Percentiles rank a stretch among this genome's conserved stretches.
phyloP scores from a whole-genome alignment of 2,329 filamentous ascomycete species.

The Aspergillus oerlinghausenensis region DNA sequence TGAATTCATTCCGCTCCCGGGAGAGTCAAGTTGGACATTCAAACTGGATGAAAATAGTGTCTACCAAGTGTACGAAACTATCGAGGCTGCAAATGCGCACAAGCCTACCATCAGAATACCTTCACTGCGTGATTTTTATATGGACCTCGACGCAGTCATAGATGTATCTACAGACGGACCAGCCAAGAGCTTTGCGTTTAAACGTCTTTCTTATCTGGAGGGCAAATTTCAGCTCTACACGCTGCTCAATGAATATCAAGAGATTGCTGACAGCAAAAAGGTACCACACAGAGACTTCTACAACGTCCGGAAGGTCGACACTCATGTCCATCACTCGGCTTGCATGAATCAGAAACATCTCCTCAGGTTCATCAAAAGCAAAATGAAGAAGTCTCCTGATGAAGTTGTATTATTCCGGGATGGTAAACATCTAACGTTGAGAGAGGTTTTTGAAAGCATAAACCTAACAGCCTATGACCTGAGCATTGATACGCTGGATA shows the following conservation, averaged over 20 bases:
- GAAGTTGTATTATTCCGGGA: slow-evolving; percentile 91
- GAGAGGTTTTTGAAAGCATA: slow-evolving; percentile 94
- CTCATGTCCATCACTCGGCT: slow-evolving; percentile 96
- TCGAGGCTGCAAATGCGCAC: slow-evolving; percentile 56
- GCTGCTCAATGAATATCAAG: slow-evolving; percentile 93
- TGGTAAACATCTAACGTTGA: slow-evolving; percentile 83
- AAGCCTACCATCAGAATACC: slow-evolving; percentile 78
- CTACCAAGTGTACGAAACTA: slow-evolving; percentile 82
- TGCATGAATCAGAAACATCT: slow-evolving; percentile 99
- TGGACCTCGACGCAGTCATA: slow-evolving; percentile 83
- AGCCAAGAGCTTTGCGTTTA: slow-evolving; percentile 94
- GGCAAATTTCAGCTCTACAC: slow-evolving; percentile 95
- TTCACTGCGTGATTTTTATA: slow-evolving; percentile 89
- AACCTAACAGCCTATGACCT: slow-evolving; percentile 95
- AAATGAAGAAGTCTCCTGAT: slow-evolving; percentile 97
- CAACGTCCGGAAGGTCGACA: slow-evolving; percentile 97
- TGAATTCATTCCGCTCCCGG: slow-evolving; percentile 70
- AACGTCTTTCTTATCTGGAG: slow-evolving; percentile 89
- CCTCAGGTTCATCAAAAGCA: slow-evolving; percentile 97
- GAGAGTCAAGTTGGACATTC: slow-evolving; percentile 66
- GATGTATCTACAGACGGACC: slow-evolving; percentile 92
- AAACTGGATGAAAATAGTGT: slow-evolving; percentile 78
- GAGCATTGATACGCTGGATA: slow-evolving; percentile 96
- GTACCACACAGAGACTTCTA: slow-evolving; percentile 98
- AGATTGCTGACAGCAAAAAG: slow-evolving; percentile 95